Conservation (phyloP, 2,329 filamentous ascomycete species). For the Trichoderma semiorbis region DNA sequence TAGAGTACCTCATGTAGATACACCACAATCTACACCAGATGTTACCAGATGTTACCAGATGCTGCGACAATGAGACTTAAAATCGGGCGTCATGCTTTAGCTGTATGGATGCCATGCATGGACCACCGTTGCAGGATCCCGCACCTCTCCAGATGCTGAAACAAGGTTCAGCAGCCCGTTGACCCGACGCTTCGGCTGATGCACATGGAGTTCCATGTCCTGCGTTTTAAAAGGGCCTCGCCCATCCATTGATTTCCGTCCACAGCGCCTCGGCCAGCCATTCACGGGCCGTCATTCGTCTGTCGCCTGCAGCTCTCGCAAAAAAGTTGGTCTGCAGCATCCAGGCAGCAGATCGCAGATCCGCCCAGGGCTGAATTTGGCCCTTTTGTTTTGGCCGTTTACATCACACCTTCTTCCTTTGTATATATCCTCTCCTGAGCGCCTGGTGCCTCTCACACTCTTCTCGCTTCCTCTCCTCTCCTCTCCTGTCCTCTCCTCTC, state of each 20-base stretch:
- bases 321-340: constrained; percentile 8
- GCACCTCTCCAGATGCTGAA: constrained; percentile 18
- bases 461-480: neutral
- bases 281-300: neutral
- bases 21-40: neutral
- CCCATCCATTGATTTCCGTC: neutral
- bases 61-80: neutral
- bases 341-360: constrained; percentile 19
- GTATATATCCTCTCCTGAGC: neutral
- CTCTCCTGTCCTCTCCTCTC: neutral
- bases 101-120: neutral
- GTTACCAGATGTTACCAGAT: no score
- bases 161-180: constrained; percentile 14
- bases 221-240: constrained; percentile 13
- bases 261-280: neutral
- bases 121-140: constrained; percentile 2
- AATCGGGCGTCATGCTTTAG: neutral
- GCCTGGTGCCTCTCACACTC: neutral
- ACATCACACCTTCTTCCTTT: neutral
- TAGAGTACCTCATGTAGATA: neutral
- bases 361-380: constrained; percentile 12
- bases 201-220: constrained; percentile 5
- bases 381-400: neutral
- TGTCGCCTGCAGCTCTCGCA: constrained; percentile 12
- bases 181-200: constrained; percentile 16